A percentile compares a stretch with the other conserved stretches of the same genome.
These are phyloP conservation scores for Vaccinium darrowii DNA, from an alignment of 148 eudicot species.

Conservation along the genomic window DNA sequence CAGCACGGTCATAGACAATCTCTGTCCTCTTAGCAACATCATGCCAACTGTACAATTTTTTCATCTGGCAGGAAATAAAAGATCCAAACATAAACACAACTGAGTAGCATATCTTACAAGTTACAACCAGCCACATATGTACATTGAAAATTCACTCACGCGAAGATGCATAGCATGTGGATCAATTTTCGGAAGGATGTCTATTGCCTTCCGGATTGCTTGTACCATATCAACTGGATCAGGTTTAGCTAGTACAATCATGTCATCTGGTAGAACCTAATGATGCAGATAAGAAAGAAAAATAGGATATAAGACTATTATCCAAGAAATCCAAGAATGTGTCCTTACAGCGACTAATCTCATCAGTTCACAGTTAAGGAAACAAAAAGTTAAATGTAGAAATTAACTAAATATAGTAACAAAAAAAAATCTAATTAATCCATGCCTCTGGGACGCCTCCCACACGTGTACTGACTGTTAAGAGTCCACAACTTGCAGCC, in stretches of 20 bases:
- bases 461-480: constrained; percentile 94
- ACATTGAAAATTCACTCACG: constrained; percentile 37
- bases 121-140: not conserved
- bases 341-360: not conserved
- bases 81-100: not conserved
- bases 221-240: constrained; percentile 82
- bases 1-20: constrained; percentile 84
- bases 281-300: constrained; percentile 16
- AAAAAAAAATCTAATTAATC: not conserved
- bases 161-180: constrained; percentile 90
- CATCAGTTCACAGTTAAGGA: not conserved
- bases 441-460: constrained; percentile 99
- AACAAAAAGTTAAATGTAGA: not conserved
- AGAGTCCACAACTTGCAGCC: constrained; percentile 97
- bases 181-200: constrained; percentile 77
- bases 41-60: constrained; percentile 87
- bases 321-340: not conserved
- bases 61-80: constrained; percentile 58
- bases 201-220: constrained; percentile 81
- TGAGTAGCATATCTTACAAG: not conserved
- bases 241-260: constrained; percentile 93
- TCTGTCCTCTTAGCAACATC: constrained; percentile 96
- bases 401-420: constrained; percentile 12
- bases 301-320: not conserved
- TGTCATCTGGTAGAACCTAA: constrained; percentile 96